Evolutionary conservation across 306 rosid species (phyloP), one percentile per base, ranked within the genome.

Genomic region (Alnus rubra): DNA sequence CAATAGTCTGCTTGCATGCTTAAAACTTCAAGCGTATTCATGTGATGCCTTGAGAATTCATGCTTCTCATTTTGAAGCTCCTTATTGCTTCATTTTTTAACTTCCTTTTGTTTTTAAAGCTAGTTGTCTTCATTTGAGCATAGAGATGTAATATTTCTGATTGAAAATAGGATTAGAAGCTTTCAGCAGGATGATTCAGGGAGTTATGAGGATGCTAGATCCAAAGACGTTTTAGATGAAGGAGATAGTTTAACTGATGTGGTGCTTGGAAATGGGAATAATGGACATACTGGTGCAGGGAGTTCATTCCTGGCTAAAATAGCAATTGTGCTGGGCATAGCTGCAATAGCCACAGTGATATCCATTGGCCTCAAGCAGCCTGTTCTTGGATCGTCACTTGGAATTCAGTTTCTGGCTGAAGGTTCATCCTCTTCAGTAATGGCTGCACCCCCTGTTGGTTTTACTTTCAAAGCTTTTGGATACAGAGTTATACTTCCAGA

Each of bases 321-420:
- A 39, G 88, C 86, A 44, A 85, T 83, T 78, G 89, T 83, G 10
- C 64, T 88, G 31, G 94, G 92, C 69, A 50, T 88, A 77, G 92
- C 92, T 69, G 87, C 82, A 49, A 80, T 79, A 42, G 81, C 82
- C 63, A 90, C 91, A 12, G 60, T 83, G 45, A 85, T 82, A 77
- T 90, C 89, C 71, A 74, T 82, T 58, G 52, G 80, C 83, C 64
- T 73, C 71, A 83, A 78, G 69, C 54, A 55, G 35, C 86, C 90
- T 23, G 42, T 68, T 75, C 78, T 83, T 55, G 92, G 91, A 62
- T 75, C 88, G 18, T 78, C 84, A 0, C 82, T 76, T 54, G 88
- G 89, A 23, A 23, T 87, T 81, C 89, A 78, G 76, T 69, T 84
- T 67, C 78, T 88, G 18, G 74, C 85, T 12, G 86, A 88, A 72